Evolutionary conservation across 1,284 basidiomycete genomes (phyloP).

Genomic region (Thecaphora thlaspeos): DNA sequence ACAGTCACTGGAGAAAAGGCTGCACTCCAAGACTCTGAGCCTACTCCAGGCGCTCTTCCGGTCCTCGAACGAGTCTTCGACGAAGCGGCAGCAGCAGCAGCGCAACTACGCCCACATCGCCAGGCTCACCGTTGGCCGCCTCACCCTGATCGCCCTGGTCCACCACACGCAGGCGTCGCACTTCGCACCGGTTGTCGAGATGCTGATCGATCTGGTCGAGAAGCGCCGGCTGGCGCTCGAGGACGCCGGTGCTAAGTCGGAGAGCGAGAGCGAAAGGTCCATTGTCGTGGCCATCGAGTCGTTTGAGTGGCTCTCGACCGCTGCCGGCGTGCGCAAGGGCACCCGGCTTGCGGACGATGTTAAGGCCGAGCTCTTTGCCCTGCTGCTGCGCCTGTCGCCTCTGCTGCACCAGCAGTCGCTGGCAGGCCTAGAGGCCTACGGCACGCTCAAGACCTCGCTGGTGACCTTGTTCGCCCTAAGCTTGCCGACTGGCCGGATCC

Average conservation of each 20-base stretch:
- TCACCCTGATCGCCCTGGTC: slow-evolving; percentile 46
- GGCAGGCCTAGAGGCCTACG: not conserved
- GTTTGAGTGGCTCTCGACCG: slow-evolving; percentile 42
- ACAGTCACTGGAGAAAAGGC: slow-evolving; percentile 41
- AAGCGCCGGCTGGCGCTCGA: not conserved
- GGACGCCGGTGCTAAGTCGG: not conserved
- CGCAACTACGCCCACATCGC: slow-evolving; percentile 25
- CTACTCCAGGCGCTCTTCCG: slow-evolving; percentile 31
- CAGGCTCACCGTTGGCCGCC: slow-evolving; percentile 27
- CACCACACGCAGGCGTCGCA: slow-evolving; percentile 44
- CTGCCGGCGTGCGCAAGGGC: slow-evolving; percentile 50
- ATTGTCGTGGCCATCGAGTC: slow-evolving; percentile 9
- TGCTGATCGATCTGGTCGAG: slow-evolving; percentile 29
- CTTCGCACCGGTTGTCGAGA: slow-evolving; percentile 36
- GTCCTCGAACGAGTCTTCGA: not conserved
- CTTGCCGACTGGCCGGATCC: slow-evolving; percentile 48
- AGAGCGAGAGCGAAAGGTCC: not conserved
- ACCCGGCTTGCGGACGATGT: slow-evolving; percentile 36
- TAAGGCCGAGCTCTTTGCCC: slow-evolving; percentile 39
- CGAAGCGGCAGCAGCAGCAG: too few species aligned
- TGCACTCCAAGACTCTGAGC: slow-evolving; percentile 35
- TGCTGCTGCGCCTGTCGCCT: slow-evolving; percentile 30
- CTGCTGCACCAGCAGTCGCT: slow-evolving; percentile 14
- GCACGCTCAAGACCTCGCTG: slow-evolving; percentile 17
- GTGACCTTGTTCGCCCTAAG: slow-evolving; percentile 37